Evolutionary conservation across 148 eudicot genomes (phyloP).

Genomic region (Spergularia bocconei): DNA sequence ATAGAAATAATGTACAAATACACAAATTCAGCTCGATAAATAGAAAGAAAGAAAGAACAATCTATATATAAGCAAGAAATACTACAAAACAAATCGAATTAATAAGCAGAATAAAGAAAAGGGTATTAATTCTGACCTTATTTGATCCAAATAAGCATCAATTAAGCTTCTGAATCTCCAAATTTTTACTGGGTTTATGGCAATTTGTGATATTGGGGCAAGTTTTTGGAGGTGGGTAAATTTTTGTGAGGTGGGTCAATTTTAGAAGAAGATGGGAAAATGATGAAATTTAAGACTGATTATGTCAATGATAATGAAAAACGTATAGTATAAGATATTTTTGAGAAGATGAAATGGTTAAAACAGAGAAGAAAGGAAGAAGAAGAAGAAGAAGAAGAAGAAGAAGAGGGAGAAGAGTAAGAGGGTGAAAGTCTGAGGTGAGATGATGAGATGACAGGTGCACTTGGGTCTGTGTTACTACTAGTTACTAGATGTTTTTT

Average conservation of each 20-base stretch:
- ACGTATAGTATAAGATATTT: not conserved
- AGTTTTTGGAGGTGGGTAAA: not conserved
- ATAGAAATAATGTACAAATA: not conserved
- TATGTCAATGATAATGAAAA: not conserved
- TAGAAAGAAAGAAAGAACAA: not conserved
- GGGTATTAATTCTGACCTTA: constrained; percentile 3
- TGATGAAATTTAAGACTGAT: not conserved
- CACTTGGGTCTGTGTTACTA: too few species aligned
- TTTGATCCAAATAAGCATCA: not conserved
- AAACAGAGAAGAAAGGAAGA: not conserved
- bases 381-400: not conserved
- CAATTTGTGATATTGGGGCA: constrained; percentile 4
- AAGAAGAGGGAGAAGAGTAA: not conserved
- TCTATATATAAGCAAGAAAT: not conserved
- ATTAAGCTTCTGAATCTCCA: not conserved
- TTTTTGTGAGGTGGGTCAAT: not conserved
- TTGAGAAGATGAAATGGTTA: not conserved
- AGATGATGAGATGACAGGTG: too few species aligned
- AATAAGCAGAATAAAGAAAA: not conserved
- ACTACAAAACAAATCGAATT: not conserved
- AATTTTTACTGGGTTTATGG: not conserved
- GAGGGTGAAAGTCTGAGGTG: not conserved
- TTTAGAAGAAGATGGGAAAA: not conserved
- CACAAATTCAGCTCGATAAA: not conserved
- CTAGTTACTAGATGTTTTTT: too few species aligned